Evolutionary conservation across 2,329 filamentous ascomycete species (phyloP).

Genomic region (Metarhizium sp.): DNA sequence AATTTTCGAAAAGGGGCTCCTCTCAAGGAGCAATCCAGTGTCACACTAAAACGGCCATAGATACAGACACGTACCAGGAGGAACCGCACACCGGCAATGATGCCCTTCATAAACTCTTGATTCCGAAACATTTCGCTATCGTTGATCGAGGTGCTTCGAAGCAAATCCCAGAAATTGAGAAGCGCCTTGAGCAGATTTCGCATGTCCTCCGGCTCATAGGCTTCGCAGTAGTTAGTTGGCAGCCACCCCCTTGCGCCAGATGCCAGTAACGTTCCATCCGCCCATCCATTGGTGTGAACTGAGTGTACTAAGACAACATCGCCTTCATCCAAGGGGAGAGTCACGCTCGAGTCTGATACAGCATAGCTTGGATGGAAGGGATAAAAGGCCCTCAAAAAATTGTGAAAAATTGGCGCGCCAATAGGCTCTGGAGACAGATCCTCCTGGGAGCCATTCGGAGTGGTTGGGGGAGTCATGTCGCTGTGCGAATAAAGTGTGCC

Average conservation of each 20-base stretch:
- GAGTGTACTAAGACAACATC: constrained; percentile 93
- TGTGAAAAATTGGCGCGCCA: constrained; percentile 68
- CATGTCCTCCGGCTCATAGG: constrained; percentile 85
- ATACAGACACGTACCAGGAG: constrained; percentile 58
- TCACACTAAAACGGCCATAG: not conserved
- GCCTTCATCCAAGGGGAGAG: constrained; percentile 77
- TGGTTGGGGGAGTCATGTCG: constrained; percentile 70
- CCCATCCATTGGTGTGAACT: constrained; percentile 97
- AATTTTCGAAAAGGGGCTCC: not conserved
- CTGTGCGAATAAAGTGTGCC: constrained; percentile 36
- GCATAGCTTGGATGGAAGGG: constrained; percentile 75
- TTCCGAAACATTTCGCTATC: constrained; percentile 75
- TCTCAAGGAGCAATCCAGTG: not conserved
- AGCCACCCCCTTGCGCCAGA: constrained; percentile 89
- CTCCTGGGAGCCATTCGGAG: constrained; percentile 61
- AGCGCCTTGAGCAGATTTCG: constrained; percentile 75
- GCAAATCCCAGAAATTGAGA: constrained; percentile 85
- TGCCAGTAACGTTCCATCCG: constrained; percentile 81
- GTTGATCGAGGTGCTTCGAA: constrained; percentile 67
- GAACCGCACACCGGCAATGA: constrained; percentile 87
- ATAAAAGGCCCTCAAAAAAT: constrained; percentile 90
- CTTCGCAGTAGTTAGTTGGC: constrained; percentile 95
- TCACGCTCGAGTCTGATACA: constrained; percentile 77
- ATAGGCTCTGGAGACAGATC: constrained; percentile 34
- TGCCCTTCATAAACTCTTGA: constrained; percentile 87